A percentile compares a stretch with the other conserved stretches of the same genome.
Conservation (phyloP, 352 stramenopile genomes). For the Pythium brassicae region DNA sequence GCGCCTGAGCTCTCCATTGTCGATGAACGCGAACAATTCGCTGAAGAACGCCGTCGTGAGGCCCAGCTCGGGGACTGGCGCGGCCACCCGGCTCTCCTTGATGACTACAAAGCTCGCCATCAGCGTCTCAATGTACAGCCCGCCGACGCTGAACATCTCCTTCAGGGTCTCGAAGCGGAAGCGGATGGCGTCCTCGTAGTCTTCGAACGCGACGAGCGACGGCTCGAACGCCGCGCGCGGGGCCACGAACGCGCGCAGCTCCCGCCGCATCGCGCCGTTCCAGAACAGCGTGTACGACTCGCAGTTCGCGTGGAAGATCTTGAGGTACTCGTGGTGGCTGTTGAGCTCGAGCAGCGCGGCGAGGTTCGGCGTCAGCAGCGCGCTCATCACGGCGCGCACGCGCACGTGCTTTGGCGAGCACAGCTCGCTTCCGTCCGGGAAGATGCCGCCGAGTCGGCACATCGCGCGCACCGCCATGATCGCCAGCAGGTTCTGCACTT, state of each 20-base stretch:
- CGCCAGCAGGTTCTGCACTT: conserved; percentile 68
- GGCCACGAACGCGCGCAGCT: conserved; percentile 48
- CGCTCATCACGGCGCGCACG: conserved; percentile 39
- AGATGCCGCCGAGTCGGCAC: conserved; percentile 64
- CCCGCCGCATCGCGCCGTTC: conserved; percentile 70
- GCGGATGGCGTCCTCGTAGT: conserved; percentile 41
- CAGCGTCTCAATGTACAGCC: conserved; percentile 74
- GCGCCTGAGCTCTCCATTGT: conserved; percentile 48
- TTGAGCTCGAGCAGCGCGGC: conserved; percentile 49
- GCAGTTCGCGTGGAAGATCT: conserved; percentile 74
- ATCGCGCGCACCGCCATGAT: conserved; percentile 67
- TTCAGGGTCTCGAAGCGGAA: conserved; percentile 73
- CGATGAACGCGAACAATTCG: conserved; percentile 76
- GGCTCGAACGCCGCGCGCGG: conserved; percentile 37
- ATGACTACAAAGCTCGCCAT: conserved; percentile 66
- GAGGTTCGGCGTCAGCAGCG: conserved; percentile 76
- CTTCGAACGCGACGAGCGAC: conserved; percentile 24
- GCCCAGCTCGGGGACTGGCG: conserved; percentile 40
- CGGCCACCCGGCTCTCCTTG: conserved; percentile 41
- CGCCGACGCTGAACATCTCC: conserved; percentile 57
- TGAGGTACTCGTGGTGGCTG: conserved; percentile 80
- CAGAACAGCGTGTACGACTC: conserved; percentile 81
- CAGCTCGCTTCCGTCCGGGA: conserved; percentile 46
- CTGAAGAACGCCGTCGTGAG: conserved; percentile 66
- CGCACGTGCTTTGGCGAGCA: conserved; percentile 33